Evolutionary conservation across 345 rosid genomes (phyloP).

Genomic region (Geranium brycei): DNA sequence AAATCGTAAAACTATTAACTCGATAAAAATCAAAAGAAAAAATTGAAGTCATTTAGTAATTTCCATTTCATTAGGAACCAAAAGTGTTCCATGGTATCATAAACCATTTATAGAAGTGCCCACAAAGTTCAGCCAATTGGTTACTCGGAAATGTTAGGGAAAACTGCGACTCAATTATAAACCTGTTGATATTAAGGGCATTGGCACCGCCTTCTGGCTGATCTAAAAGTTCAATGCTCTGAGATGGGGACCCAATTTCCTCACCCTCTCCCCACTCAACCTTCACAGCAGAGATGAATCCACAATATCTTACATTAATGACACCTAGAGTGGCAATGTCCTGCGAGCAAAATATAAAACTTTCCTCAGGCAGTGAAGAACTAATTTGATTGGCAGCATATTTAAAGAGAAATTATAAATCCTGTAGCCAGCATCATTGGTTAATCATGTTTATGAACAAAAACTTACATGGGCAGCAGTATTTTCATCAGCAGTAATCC

Average conservation of each 20-base stretch:
- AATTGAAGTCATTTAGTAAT: too few relatives aligned
- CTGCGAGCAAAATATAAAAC: conserved; percentile 33
- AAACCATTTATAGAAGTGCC: too few relatives aligned
- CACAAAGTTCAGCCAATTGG: too few relatives aligned
- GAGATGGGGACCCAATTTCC: conserved; percentile 34
- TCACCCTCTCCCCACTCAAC: conserved; percentile 42
- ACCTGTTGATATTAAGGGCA: conserved; percentile 96
- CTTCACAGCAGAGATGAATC: conserved; percentile 70
- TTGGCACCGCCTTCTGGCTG: conserved; percentile 98
- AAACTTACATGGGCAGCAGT: conserved; percentile 86
- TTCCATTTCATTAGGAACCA: too few relatives aligned
- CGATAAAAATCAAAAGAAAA: too few relatives aligned
- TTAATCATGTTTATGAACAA: conserved; percentile 13
- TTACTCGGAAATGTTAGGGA: too few relatives aligned
- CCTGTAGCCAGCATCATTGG: not conserved
- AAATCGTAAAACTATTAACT: too few relatives aligned
- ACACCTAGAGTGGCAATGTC: conserved; percentile 73
- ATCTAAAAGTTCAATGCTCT: conserved; percentile 57
- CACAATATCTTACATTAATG: conserved; percentile 70
- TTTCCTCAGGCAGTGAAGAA: not conserved
- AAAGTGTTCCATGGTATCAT: too few relatives aligned
- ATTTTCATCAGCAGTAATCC: conserved; percentile 93
- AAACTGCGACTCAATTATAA: not conserved
- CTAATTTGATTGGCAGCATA: not conserved
- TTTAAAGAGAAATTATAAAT: not conserved